Evolutionary conservation across 2,329 filamentous ascomycete genomes (phyloP).

Genomic region (Aspergillus pseudoterreus): DNA sequence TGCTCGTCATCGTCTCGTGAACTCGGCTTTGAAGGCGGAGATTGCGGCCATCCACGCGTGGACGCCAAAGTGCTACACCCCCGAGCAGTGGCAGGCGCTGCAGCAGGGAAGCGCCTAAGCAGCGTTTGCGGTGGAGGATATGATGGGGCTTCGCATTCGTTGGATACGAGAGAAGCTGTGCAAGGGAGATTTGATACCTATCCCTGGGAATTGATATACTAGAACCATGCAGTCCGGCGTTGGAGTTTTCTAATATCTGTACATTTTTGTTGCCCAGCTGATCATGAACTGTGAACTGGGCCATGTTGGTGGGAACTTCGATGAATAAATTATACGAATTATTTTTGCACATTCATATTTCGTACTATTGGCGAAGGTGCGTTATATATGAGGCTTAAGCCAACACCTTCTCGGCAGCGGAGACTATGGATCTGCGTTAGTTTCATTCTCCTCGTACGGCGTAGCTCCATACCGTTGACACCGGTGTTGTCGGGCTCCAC

Average conservation of each 20-base stretch:
- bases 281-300: neutral
- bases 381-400: slow-evolving; percentile 25
- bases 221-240: slow-evolving; percentile 15
- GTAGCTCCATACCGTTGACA: slow-evolving; percentile 59
- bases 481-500: slow-evolving; percentile 89
- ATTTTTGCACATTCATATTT: too few species aligned
- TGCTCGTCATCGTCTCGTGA: slow-evolving; percentile 82
- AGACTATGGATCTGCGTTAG: slow-evolving; percentile 33
- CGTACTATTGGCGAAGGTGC: neutral
- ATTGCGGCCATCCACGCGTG: slow-evolving; percentile 91
- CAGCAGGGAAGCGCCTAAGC: slow-evolving; percentile 31
- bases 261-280: slow-evolving; percentile 6
- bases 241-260: slow-evolving; percentile 13
- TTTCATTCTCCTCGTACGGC: neutral
- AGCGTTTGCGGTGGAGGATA: neutral
- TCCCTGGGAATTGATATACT: slow-evolving; percentile 12
- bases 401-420: slow-evolving; percentile 48
- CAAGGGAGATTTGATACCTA: slow-evolving; percentile 8
- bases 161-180: neutral
- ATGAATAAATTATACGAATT: too few species aligned
- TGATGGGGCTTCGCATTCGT: too few species aligned
- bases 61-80: slow-evolving; percentile 91
- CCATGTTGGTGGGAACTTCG: neutral
- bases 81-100: slow-evolving; percentile 79
- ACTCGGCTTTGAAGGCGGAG: slow-evolving; percentile 76